Base-by-base conservation (phyloP, 1,284 basidiomycete genomes). In the Ceratobasidium sp. region DNA sequence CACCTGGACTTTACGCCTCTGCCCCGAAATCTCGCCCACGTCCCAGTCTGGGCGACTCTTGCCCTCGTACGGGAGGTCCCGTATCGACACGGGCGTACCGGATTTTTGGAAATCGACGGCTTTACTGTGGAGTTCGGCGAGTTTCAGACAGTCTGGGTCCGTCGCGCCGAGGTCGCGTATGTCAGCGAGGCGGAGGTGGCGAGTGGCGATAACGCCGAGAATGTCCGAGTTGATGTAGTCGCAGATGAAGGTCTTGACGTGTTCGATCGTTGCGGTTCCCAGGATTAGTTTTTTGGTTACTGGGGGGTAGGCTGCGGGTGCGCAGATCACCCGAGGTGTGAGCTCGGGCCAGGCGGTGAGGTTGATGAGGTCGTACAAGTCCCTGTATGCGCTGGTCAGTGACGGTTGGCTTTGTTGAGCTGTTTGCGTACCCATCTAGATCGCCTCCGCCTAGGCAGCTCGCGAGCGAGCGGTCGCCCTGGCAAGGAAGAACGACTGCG, bases 181-280 rank as follows among this genome's bases (percentile, higher is more conserved):
- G 75, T 94, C 92, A 0, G 90, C 87, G 38, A 90, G 87, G 43
- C 87, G 82, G 15, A 94, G 81, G 73, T 93, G 87, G 54, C 87
- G 82, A 0, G 70, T 58, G 25, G 73, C 71, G 3, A 75, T 86
- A n/a, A 87, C 81, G 0, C 87, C 87, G 5, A 89, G 64, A 69
- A 91, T 83, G 74, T 91, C 88, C 62, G 83, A 87, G 73, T 81
- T 85, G 71, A 90, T 87, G 70, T 85, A 91, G 69, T 91, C 87
- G 64, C 88, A 82, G 15, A 92, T 84, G 74, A 92, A 92, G 55
- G 90, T 85, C 1, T 86, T 87, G 1, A 91, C 87, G 77, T 89
- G 92, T 17, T 75, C 78, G 81, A 88, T 89, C 8, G 82, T 89
- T 76, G 84, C 87, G 35, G 79, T 82, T 34, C 50, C 50, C 29